Conservation (phyloP, 495 filamentous ascomycete species). For the Penicillium canescens region DNA sequence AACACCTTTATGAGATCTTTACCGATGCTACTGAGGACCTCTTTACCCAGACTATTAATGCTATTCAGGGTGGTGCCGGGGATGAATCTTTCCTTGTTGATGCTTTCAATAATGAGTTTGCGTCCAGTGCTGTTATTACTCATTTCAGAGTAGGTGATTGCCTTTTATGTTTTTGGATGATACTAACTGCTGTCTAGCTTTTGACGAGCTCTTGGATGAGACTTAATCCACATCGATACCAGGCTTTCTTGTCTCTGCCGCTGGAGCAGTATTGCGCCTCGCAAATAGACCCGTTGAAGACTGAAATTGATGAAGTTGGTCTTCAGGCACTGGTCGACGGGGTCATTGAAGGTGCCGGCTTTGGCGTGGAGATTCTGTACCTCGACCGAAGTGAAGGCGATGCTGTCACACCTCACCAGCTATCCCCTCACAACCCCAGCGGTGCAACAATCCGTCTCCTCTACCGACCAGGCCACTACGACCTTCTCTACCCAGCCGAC, state of each 20-base stretch:
- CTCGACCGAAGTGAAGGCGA: constrained; percentile 83
- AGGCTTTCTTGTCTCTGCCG: constrained; percentile 64
- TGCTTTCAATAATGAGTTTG: constrained; percentile 72
- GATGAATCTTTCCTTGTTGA: constrained; percentile 63
- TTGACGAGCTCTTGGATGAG: constrained; percentile 89
- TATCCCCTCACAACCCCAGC: constrained; percentile 54
- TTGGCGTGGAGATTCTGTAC: constrained; percentile 86
- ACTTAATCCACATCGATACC: constrained; percentile 64
- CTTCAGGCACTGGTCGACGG: constrained; percentile 75
- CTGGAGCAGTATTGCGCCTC: constrained; percentile 70
- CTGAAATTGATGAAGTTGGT: constrained; percentile 89
- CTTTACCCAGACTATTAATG: constrained; percentile 55
- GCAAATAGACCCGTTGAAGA: constrained; percentile 69
- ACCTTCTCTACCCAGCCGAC: constrained; percentile 79
- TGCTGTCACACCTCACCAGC: constrained; percentile 74
- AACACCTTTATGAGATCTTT: constrained; percentile 79
- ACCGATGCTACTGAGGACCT: constrained; percentile 71
- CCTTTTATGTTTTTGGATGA: not conserved
- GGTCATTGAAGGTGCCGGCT: constrained; percentile 69
- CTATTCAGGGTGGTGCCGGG: constrained; percentile 53
- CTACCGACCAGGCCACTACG: constrained; percentile 86
- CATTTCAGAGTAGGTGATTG: constrained; percentile 59
- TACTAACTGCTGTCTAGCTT: constrained; percentile 49
- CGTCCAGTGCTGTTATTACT: constrained; percentile 71
- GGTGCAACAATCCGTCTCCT: constrained; percentile 63